These are phyloP conservation scores for Leptomonas pyrrhocoris DNA, from an alignment of 208 protist genomes.

Conservation along the genomic window DNA sequence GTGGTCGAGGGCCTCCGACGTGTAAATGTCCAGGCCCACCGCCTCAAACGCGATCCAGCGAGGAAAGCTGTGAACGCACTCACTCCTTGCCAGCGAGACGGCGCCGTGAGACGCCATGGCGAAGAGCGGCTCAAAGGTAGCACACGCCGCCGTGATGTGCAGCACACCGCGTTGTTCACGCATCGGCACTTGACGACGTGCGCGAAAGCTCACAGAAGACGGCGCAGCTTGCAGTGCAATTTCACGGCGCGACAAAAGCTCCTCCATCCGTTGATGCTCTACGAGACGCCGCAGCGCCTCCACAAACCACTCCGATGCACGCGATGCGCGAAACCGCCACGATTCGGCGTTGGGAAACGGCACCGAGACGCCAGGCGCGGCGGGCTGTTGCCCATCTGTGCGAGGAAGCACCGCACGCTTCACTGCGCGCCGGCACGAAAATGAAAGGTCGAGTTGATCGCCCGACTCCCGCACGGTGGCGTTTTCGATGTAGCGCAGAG, in stretches of 20 bases:
- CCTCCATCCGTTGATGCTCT: constrained; percentile 17
- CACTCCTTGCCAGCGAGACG: constrained; percentile 1
- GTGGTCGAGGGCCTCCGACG: constrained; percentile 4
- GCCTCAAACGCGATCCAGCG: constrained; percentile 46
- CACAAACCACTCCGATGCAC: constrained; percentile 12
- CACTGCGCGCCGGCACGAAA: constrained; percentile 13
- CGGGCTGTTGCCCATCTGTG: constrained; percentile 1
- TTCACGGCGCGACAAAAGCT: constrained; percentile 24
- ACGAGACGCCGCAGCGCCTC: constrained; percentile 31
- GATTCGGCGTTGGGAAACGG: constrained; percentile 10
- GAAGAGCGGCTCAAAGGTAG: constrained; percentile 48
- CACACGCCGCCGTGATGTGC: constrained; percentile 11
- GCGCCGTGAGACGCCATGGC: constrained; percentile 11
- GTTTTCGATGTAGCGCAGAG: constrained; percentile 6
- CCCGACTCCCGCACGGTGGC: not conserved
- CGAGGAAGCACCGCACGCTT: constrained; percentile 16
- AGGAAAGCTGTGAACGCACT: constrained; percentile 36
- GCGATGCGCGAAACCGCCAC: constrained; percentile 17
- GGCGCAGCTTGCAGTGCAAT: constrained; percentile 15
- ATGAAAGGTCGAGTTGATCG: constrained; percentile 9
- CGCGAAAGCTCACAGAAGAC: constrained; percentile 34
- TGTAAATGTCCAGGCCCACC: constrained; percentile 51
- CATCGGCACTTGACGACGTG: constrained; percentile 43
- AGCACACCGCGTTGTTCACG: constrained; percentile 57
- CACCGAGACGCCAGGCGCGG: constrained; percentile 11